Evolutionary conservation across 441 rosid genomes (phyloP).

Genomic region (Pelargonium myrrhifolium): DNA sequence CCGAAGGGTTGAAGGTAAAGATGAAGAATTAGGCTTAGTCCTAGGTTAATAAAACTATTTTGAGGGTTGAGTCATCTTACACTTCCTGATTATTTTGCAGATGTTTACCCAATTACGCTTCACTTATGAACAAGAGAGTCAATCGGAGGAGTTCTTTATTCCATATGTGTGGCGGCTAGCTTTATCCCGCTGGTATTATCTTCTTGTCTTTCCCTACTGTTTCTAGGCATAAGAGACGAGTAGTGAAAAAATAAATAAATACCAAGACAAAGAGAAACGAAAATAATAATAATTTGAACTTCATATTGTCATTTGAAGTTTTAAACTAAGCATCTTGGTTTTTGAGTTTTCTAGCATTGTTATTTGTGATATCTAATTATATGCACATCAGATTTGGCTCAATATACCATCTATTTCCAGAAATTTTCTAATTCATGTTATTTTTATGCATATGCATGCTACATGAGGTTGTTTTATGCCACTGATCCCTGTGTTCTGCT

Average conservation of each 20-base stretch:
- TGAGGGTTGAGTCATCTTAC: not conserved
- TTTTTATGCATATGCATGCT: not conserved
- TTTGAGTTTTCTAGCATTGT: not conserved
- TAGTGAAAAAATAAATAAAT: not conserved
- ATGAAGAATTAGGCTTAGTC: slow-evolving; percentile 1
- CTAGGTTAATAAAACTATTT: not conserved
- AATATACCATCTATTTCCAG: not conserved
- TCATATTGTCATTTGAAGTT: not conserved
- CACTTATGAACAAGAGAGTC: slow-evolving; percentile 98
- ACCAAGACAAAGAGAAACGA: not conserved
- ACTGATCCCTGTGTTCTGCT: slow-evolving; percentile 15
- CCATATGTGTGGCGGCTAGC: slow-evolving; percentile 93
- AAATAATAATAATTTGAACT: not conserved
- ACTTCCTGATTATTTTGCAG: slow-evolving; percentile 33
- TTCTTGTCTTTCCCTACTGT: not conserved
- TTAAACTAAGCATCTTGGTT: not conserved
- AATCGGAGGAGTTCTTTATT: slow-evolving; percentile 93
- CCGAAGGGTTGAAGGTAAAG: slow-evolving; percentile 90
- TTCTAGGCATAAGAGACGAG: not conserved
- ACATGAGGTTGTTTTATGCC: not conserved
- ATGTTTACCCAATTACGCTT: slow-evolving; percentile 95
- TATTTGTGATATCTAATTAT: not conserved
- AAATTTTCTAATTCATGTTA: not conserved
- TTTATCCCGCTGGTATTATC: slow-evolving; percentile 25
- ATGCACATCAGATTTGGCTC: not conserved